These are phyloP conservation scores for Alloascoidea hylecoeti DNA, from an alignment of 805 yeast species.

Conservation along the genomic window DNA sequence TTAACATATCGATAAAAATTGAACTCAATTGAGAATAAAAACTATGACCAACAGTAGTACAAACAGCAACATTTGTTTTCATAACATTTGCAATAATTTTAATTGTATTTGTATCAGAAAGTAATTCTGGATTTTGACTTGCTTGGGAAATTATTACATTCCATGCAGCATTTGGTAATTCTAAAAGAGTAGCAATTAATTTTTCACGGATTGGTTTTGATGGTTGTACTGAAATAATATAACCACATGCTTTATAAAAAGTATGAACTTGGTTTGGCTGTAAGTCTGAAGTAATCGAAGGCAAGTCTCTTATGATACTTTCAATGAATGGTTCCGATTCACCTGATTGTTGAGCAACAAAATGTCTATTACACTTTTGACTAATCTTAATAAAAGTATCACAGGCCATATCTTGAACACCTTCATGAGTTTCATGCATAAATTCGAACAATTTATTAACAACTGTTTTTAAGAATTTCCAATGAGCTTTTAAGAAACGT, in stretches of 20 bases:
- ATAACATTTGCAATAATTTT: conserved; percentile 87
- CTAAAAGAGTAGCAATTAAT: conserved; percentile 69
- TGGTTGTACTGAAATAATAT: conserved; percentile 79
- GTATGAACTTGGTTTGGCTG: conserved; percentile 97
- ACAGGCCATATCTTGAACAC: conserved; percentile 99
- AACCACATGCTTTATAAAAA: conserved; percentile 95
- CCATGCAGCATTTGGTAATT: conserved; percentile 92
- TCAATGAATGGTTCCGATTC: conserved; percentile 87
- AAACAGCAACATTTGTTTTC: conserved; percentile 91
- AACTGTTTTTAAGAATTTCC: conserved; percentile 95
- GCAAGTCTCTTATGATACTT: conserved; percentile 75
- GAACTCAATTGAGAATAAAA: conserved; percentile 78
- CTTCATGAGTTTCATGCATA: conserved; percentile 99
- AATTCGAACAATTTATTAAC: conserved; percentile 92
- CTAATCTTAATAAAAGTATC: conserved; percentile 96
- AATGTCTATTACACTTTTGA: conserved; percentile 88
- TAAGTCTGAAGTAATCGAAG: conserved; percentile 77
- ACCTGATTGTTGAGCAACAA: conserved; percentile 73
- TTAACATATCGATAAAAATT: conserved; percentile 81
- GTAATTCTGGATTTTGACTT: conserved; percentile 65
- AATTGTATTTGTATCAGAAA: conserved; percentile 58
- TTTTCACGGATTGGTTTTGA: conserved; percentile 54
- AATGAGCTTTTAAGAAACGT: conserved; percentile 90
- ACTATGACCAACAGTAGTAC: conserved; percentile 87
- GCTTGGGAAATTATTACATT: conserved; percentile 75